A percentile compares a stretch with the other conserved stretches of the same genome.
phyloP scores from a whole-genome alignment of 108 stramenopile genomes.

The Conticribra weissflogii region DNA sequence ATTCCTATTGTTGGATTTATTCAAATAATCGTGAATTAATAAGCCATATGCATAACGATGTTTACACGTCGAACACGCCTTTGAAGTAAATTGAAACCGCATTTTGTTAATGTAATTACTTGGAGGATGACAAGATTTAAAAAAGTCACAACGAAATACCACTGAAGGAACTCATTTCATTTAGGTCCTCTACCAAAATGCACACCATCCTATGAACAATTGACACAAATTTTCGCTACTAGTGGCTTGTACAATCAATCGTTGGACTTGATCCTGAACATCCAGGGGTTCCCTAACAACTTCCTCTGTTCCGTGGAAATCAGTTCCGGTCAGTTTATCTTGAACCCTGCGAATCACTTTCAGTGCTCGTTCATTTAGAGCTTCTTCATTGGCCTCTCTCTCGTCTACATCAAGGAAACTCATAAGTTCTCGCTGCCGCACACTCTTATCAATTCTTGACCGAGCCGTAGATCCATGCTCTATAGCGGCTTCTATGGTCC shows the following conservation, averaged over 20 bases:
- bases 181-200: conserved; percentile 94
- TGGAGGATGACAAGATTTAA: too few species aligned
- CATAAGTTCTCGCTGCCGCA: conserved; percentile 70
- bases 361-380: conserved; percentile 95
- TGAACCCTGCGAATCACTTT: conserved; percentile 96
- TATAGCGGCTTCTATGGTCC: conserved; percentile 29
- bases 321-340: conserved; percentile 96
- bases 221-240: conserved; percentile 95
- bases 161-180: too few species aligned
- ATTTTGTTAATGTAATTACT: too few species aligned
- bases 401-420: conserved; percentile 65
- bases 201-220: conserved; percentile 97
- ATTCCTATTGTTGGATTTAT: too few species aligned
- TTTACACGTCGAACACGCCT: too few species aligned
- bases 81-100: too few species aligned
- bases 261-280: conserved; percentile 96
- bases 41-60: too few species aligned
- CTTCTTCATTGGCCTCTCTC: conserved; percentile 68
- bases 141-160: too few species aligned
- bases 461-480: conserved; percentile 60
- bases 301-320: conserved; percentile 75
- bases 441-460: conserved; percentile 70
- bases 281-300: conserved; percentile 61
- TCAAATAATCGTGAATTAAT: too few species aligned
- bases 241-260: conserved; percentile 95